phyloP scores from a whole-genome alignment of 257 asterid species.

The Nyctanthes arbortristis region DNA sequence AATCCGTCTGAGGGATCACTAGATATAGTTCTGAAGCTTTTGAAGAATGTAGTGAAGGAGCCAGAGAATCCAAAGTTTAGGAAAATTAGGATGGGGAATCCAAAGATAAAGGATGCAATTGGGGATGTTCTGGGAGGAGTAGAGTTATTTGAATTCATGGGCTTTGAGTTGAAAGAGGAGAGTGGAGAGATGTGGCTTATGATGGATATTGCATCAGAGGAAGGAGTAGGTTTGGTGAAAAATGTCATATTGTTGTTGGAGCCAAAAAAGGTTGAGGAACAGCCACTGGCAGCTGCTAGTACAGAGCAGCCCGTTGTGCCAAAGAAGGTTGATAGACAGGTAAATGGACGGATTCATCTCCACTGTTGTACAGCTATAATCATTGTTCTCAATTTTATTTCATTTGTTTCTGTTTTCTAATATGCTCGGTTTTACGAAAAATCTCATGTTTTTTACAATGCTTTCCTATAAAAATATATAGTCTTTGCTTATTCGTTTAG shows the following conservation, averaged over 20 bases:
- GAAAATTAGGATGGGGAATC: conserved; percentile 85
- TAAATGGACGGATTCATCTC: conserved; percentile 21
- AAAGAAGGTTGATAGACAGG: conserved; percentile 83
- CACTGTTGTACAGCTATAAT: background rate
- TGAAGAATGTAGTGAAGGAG: conserved; percentile 68
- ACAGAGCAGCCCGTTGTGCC: conserved; percentile 47
- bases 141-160: conserved; percentile 77
- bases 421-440: background rate
- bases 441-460: background rate
- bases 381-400: background rate
- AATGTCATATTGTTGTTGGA: conserved; percentile 55
- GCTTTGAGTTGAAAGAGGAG: conserved; percentile 79
- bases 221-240: conserved; percentile 46
- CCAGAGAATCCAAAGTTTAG: conserved; percentile 86
- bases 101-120: conserved; percentile 86
- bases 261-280: conserved; percentile 48
- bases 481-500: background rate
- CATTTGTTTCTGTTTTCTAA: background rate
- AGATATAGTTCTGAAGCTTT: conserved; percentile 64
- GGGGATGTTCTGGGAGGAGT: conserved; percentile 79
- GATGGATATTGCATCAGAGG: conserved; percentile 69
- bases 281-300: conserved; percentile 37
- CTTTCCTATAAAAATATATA: background rate
- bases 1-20: conserved; percentile 61
- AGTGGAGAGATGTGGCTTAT: conserved; percentile 79